These are phyloP conservation scores for Leccinum ochraceum DNA, from an alignment of 768 basidiomycete genomes.

Conservation along the genomic window DNA sequence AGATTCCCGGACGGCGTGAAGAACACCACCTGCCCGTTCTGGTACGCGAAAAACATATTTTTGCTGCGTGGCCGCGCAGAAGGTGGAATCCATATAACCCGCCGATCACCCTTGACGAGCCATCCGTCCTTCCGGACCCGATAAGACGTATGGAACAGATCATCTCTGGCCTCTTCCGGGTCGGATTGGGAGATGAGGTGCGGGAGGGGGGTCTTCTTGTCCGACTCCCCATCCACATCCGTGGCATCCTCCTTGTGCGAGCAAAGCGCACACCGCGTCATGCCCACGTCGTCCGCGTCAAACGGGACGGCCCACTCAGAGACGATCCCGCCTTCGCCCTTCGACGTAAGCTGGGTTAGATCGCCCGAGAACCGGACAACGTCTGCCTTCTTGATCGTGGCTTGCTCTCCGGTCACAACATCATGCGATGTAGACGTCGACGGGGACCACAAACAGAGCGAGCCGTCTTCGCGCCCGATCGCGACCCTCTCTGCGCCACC, in stretches of 20 bases:
- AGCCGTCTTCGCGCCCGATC: slow-evolving; percentile 25
- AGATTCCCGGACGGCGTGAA: background rate
- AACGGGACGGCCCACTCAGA: slow-evolving; percentile 11
- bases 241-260: background rate
- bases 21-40: slow-evolving; percentile 9
- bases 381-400: slow-evolving; percentile 2
- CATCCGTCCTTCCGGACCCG: slow-evolving; percentile 23
- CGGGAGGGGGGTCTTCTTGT: background rate
- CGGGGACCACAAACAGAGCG: slow-evolving; percentile 16
- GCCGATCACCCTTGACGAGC: slow-evolving; percentile 18
- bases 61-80: slow-evolving; percentile 5
- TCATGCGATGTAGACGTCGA: slow-evolving; percentile 15
- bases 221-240: background rate
- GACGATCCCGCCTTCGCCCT: slow-evolving; percentile 8
- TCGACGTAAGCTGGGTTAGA: slow-evolving; percentile 4
- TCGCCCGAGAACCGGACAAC: slow-evolving; percentile 15
- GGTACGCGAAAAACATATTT: slow-evolving; percentile 9
- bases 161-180: slow-evolving; percentile 10
- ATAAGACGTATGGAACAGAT: slow-evolving; percentile 10
- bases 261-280: background rate
- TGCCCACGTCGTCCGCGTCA: background rate
- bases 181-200: slow-evolving; percentile 15
- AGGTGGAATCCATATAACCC: slow-evolving; percentile 18
- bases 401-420: slow-evolving; percentile 6
- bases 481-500: slow-evolving; percentile 2